A percentile compares a stretch with the other conserved stretches of the same genome.
These are phyloP conservation scores for Ogataea siamensis DNA, from an alignment of 805 yeast species.

Conservation along the genomic window DNA sequence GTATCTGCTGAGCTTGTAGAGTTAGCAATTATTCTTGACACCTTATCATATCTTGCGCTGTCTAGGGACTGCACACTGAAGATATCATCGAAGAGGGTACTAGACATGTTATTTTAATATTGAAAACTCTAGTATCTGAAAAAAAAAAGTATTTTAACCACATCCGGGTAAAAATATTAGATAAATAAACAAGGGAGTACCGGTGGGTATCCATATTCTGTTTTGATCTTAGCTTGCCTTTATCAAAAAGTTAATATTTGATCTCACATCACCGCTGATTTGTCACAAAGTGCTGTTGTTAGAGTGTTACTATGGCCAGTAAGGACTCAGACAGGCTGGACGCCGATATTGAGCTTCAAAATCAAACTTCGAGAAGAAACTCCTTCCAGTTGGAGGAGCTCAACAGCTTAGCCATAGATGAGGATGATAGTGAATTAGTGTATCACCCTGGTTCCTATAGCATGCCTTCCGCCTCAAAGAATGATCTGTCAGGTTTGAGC, in stretches of 20 bases:
- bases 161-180: slow-evolving; percentile 9
- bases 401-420: slow-evolving; percentile 27
- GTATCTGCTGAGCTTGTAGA: slow-evolving; percentile 81
- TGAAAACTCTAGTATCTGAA: background rate
- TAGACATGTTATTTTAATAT: slow-evolving; percentile 42
- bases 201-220: too few relatives aligned
- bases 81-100: slow-evolving; percentile 89
- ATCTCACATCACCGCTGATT: slow-evolving; percentile 1
- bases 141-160: slow-evolving; percentile 7
- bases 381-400: slow-evolving; percentile 21
- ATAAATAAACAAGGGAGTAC: too few relatives aligned
- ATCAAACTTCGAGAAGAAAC: slow-evolving; percentile 20
- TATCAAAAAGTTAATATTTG: slow-evolving; percentile 1
- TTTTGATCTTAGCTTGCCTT: background rate
- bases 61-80: slow-evolving; percentile 84
- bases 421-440: slow-evolving; percentile 16
- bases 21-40: slow-evolving; percentile 81
- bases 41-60: slow-evolving; percentile 87
- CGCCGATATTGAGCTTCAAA: slow-evolving; percentile 25
- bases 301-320: too few relatives aligned
- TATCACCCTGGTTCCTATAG: slow-evolving; percentile 12
- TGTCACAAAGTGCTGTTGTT: too few relatives aligned
- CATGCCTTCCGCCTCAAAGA: slow-evolving; percentile 7
- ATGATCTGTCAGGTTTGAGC: slow-evolving; percentile 1
- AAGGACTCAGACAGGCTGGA: slow-evolving; percentile 6